Base-by-base conservation (phyloP, 2,329 filamentous ascomycete genomes). In the Microsporum ferrugineum region DNA sequence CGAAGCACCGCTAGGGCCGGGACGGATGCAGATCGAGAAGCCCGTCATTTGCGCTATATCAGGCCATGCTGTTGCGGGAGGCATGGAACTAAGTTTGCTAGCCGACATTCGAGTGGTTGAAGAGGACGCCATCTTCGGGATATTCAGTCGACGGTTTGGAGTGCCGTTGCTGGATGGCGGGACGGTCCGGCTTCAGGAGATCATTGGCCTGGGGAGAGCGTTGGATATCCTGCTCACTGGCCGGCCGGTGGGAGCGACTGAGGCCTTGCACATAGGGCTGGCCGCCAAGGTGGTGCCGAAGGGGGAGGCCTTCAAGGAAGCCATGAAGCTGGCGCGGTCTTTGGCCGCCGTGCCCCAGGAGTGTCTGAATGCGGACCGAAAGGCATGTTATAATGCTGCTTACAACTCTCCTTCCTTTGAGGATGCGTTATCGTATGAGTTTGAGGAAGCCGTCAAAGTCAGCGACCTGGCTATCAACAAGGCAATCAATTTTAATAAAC, bases 191-290 rank as follows among this genome's bases (percentile, higher is more conserved):
- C 68, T 83, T 4, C 79, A 78, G 61, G 74, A 73, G 0, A 73
- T 82, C 51, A 69, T 84, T 27, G 81, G 82, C 0, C 71, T 83
- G 0, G 79, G 80, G 0, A 68, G 79, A 2, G 81, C 82, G 0
- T 63, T 83, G 60, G 82, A 84, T 67, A 79, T 84, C 77, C 81
- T 83, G 14, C 70, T 84, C 3, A 84, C 82, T 0, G 81, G 82
- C 0, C 70, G 80, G 0, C 66, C 75, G 0, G 78, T 84, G 0
- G 65, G 63, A 0, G 80, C 81, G 0, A 65, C 74, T 17, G 80
- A 84, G 64, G 81, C 81, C 0, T 64, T 81, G 33, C 57, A 67
- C 0, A 80, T 82, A 71, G 81, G 80, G 0, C 71, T 84, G 5
- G 81, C 77, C 6, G 83, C 79, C 66, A 72, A 80, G 0, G 75